Percentiles rank a stretch among this genome's conserved stretches.
phyloP scores from a whole-genome alignment of 2,329 filamentous ascomycete genomes.

The Colletotrichum higginsianum region DNA sequence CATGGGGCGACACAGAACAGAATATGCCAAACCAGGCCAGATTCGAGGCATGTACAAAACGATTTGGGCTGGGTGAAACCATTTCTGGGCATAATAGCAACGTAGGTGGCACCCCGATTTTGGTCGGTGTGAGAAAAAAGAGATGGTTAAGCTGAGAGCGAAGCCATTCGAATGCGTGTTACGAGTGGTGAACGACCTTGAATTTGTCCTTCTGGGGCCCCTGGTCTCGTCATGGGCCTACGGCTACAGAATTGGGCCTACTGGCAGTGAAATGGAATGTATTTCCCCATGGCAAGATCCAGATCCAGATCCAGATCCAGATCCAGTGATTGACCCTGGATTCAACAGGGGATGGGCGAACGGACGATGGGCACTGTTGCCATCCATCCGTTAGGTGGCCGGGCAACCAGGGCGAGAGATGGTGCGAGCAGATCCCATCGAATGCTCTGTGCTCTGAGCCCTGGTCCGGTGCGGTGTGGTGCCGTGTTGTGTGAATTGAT shows the following conservation, averaged over 20 bases:
- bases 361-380: not conserved
- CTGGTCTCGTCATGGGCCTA: slow-evolving; percentile 24
- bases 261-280: slow-evolving; percentile 11
- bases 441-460: slow-evolving; percentile 24
- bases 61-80: slow-evolving; percentile 37
- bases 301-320: not conserved
- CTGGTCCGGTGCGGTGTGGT: not conserved
- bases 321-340: not conserved
- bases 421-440: slow-evolving; percentile 9
- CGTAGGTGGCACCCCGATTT: slow-evolving; percentile 32
- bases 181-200: slow-evolving; percentile 10
- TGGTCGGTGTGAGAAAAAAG: slow-evolving; percentile 17
- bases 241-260: slow-evolving; percentile 1
- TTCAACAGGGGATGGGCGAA: slow-evolving; percentile 12
- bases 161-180: slow-evolving; percentile 18
- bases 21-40: slow-evolving; percentile 14
- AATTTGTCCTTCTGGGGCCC: slow-evolving; percentile 11
- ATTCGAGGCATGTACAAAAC: slow-evolving; percentile 27
- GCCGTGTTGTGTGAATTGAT: slow-evolving; percentile 5
- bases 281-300: slow-evolving; percentile 13
- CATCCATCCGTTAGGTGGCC: slow-evolving; percentile 9
- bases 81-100: slow-evolving; percentile 34
- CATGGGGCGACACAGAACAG: slow-evolving; percentile 24
- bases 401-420: slow-evolving; percentile 16
- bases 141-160: slow-evolving; percentile 4